phyloP scores from a whole-genome alignment of 768 basidiomycete genomes.

The Chalciporus piperatus region DNA sequence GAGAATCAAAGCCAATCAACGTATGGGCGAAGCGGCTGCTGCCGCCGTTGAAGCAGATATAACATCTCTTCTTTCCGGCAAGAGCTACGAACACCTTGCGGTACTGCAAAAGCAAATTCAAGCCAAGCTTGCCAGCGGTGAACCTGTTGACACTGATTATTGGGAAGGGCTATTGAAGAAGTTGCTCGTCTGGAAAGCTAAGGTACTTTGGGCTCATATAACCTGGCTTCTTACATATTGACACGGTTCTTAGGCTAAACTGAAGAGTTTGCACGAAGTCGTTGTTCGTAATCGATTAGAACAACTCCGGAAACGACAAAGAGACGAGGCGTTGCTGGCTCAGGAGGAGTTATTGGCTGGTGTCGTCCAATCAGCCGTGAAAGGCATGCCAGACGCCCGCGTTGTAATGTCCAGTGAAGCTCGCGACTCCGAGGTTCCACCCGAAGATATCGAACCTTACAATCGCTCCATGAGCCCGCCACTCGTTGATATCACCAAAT shows the following conservation, averaged over 20 bases:
- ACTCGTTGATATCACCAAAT: constrained; percentile 66
- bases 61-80: constrained; percentile 73
- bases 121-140: constrained; percentile 83
- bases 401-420: constrained; percentile 33
- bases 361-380: constrained; percentile 59
- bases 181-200: constrained; percentile 94
- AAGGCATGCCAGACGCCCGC: constrained; percentile 38
- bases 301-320: constrained; percentile 91
- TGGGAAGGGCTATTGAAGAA: constrained; percentile 94
- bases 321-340: constrained; percentile 92
- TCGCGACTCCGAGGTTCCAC: constrained; percentile 35
- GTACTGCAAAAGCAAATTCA: constrained; percentile 85
- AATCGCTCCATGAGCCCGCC: constrained; percentile 82
- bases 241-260: constrained; percentile 62
- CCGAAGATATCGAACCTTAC: constrained; percentile 78
- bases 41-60: constrained; percentile 85
- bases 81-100: constrained; percentile 81
- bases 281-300: constrained; percentile 95
- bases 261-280: constrained; percentile 91
- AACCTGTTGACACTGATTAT: constrained; percentile 95
- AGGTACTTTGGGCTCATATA: constrained; percentile 45
- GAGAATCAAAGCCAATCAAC: constrained; percentile 57
- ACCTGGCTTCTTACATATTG: neutral
- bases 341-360: constrained; percentile 88
- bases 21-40: constrained; percentile 66